Conservation (phyloP, 2,329 filamentous ascomycete species). For the Aspergillus floridensis region DNA sequence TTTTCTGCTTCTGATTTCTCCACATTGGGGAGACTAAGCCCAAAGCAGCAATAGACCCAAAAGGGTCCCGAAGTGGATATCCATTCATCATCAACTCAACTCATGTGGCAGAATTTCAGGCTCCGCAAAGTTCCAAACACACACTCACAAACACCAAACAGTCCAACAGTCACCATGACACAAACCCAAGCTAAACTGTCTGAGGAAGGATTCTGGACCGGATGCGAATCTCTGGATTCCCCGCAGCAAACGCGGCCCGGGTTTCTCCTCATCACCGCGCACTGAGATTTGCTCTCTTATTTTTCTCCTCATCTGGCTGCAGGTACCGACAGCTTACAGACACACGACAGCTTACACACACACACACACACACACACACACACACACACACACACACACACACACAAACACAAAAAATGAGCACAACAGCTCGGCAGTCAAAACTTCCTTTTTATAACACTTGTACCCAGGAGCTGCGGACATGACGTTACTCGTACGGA, state of each 20-base stretch:
- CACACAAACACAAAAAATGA: neutral
- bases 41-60: conserved; percentile 11
- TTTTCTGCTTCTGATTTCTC: neutral
- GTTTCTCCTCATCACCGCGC: conserved; percentile 6
- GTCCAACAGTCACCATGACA: conserved; percentile 9
- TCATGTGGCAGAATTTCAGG: conserved; percentile 18
- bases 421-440: neutral
- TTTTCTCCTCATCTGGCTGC: neutral
- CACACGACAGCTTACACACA: too few species aligned
- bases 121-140: too few species aligned
- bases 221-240: conserved; percentile 11
- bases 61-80: conserved; percentile 12
- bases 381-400: neutral
- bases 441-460: too few species aligned
- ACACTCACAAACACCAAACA: conserved; percentile 3
- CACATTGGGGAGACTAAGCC: conserved; percentile 2
- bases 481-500: neutral
- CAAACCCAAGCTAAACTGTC: conserved; percentile 14
- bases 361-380: too few species aligned
- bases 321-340: too few species aligned
- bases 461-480: neutral
- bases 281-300: neutral
- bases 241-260: conserved; percentile 19
- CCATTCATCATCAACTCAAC: too few species aligned
- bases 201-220: conserved; percentile 26